Base-by-base conservation (phyloP, 2,329 filamentous ascomycete genomes). In the Orbilia javanica region DNA sequence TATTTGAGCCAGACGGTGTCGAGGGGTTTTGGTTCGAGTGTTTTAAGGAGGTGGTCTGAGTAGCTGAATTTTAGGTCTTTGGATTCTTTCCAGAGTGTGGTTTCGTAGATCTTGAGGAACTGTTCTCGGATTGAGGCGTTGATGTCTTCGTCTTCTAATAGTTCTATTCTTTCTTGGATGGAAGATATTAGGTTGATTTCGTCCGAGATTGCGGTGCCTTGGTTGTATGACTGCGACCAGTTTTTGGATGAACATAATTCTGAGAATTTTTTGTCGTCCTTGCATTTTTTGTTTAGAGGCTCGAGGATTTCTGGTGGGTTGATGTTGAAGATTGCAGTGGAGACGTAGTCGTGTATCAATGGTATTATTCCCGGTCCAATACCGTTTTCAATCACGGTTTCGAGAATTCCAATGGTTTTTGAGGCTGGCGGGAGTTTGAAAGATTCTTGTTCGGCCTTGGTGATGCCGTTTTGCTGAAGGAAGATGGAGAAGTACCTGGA, bases 401-500 rank as follows among this genome's bases (percentile, higher is more conserved):
- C 18, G 13, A 50, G 42, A 20, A 67, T n/a, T 6, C 42, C 22
- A 18, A 42, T 27, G 13, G 11, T 20, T 29, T 34, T 67, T 4
- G 15, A n/a, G 1, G 50, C 8, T 4, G 64, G 31, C 1, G 31
- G 18, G 8, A 72, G 53, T 15, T 72, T 15, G 5, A 72, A 25
- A 2, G 42, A 13, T 13, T 53, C 15, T 31, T 52, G 42, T 0
- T 57, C 31, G 0, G n/a, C 18, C 5, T 55, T 50, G 31, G 46
- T 57, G 18, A 72, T 25, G 3, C 46, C 68, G 4, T 65, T 36
- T 29, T 72, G 52, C 15, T 46, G 50, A 13, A 72, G 34, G n/a
- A 72, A 72, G 7, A 72, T 64, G 8, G 68, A 44, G n/a, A 64
- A 42, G 20, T 64, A 72, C 27, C 20, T 72, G 5, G 34, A 34